Evolutionary conservation across 441 rosid species (phyloP).

Genomic region (Melastoma candidum): DNA sequence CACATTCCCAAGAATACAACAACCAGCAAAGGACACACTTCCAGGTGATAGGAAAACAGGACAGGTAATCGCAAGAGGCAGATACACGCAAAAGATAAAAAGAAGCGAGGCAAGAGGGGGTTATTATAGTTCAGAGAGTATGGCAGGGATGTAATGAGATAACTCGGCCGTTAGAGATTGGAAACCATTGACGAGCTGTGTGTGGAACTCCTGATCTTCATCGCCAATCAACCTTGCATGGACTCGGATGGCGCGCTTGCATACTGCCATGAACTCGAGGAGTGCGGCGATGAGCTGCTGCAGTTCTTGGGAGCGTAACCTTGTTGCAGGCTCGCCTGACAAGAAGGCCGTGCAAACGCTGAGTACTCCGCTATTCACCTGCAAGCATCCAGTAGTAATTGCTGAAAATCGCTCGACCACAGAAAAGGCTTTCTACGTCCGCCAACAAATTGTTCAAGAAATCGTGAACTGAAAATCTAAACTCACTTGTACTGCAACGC

Average conservation of each 20-base stretch:
- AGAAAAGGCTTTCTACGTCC: not conserved
- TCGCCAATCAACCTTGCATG: slow-evolving; percentile 91
- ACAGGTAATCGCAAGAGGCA: no score
- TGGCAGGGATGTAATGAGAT: slow-evolving; percentile 97
- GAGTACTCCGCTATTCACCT: slow-evolving; percentile 99
- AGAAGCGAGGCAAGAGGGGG: no score
- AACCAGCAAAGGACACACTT: no score
- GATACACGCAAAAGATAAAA: no score
- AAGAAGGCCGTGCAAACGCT: slow-evolving; percentile 94
- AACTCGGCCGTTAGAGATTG: slow-evolving; percentile 99
- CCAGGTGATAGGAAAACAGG: no score
- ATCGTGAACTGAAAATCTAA: not conserved
- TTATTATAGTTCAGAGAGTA: slow-evolving; percentile 69
- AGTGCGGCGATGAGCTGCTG: slow-evolving; percentile 98
- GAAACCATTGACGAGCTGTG: slow-evolving; percentile 96
- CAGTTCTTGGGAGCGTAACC: slow-evolving; percentile 87
- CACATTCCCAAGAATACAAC: no score
- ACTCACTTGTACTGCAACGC: slow-evolving; percentile 98
- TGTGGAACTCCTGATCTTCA: slow-evolving; percentile 97
- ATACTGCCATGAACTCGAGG: slow-evolving; percentile 97
- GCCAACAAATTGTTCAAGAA: not conserved
- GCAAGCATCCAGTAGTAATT: slow-evolving; percentile 14
- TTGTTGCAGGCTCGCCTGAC: slow-evolving; percentile 97
- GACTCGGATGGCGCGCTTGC: slow-evolving; percentile 95
- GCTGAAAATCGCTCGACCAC: not conserved